A percentile compares a stretch with the other conserved stretches of the same genome.
Evolutionary conservation across 129 eudicot genomes (phyloP).

Genomic region (Lactuca saligna): DNA sequence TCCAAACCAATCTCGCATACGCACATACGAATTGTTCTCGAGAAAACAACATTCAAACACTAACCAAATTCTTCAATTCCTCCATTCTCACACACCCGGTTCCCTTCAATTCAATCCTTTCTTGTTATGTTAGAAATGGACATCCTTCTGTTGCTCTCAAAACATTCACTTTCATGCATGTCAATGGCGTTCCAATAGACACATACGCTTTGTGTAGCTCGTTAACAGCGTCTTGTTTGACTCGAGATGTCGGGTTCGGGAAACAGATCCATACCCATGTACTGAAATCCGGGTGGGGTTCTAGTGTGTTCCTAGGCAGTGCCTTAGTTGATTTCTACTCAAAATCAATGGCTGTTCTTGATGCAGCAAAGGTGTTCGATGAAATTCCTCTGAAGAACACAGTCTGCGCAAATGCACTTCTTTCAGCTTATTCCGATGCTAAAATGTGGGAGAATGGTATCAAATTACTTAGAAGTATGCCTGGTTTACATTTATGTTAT

Average conservation of each 20-base stretch:
- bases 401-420: constrained; percentile 65
- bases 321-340: constrained; percentile 67
- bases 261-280: constrained; percentile 55
- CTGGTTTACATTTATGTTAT: constrained; percentile 34
- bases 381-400: constrained; percentile 73
- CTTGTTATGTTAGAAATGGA: constrained; percentile 50
- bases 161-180: constrained; percentile 67
- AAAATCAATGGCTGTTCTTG: constrained; percentile 33
- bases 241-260: constrained; percentile 40
- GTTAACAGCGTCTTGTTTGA: constrained; percentile 48
- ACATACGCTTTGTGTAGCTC: constrained; percentile 68
- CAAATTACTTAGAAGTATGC: constrained; percentile 48
- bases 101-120: constrained; percentile 61
- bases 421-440: constrained; percentile 63
- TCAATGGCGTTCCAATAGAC: constrained; percentile 48
- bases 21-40: constrained; percentile 38
- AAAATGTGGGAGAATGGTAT: constrained; percentile 67
- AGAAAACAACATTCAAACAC: constrained; percentile 27
- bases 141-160: constrained; percentile 46
- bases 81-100: constrained; percentile 50
- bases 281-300: constrained; percentile 65
- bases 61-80: constrained; percentile 54
- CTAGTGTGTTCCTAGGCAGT: constrained; percentile 80
- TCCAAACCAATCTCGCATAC: constrained; percentile 50
- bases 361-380: constrained; percentile 66